A percentile compares a stretch with the other conserved stretches of the same genome.
These are phyloP conservation scores for Fraxinus sp. DNA, from an alignment of 305 asterid genomes.

Conservation along the genomic window DNA sequence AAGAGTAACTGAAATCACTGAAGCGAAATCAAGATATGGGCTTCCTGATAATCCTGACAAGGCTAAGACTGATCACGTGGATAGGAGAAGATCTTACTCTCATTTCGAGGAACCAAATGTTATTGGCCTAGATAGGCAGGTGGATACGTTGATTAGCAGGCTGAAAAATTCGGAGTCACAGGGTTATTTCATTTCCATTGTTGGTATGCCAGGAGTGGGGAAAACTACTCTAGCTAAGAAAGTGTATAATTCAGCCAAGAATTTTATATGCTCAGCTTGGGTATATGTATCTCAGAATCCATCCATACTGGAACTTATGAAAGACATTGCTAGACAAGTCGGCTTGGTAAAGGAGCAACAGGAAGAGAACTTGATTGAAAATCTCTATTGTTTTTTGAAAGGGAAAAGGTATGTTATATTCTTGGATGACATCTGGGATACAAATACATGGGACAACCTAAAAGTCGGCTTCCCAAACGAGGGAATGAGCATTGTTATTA, in stretches of 20 bases:
- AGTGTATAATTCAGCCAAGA: not conserved
- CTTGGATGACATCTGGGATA: slow-evolving; percentile 7
- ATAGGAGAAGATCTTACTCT: not conserved
- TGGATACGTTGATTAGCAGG: not conserved
- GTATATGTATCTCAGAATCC: not conserved
- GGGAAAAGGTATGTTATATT: not conserved
- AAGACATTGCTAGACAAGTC: not conserved
- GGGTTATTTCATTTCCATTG: not conserved
- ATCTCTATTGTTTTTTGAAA: not conserved
- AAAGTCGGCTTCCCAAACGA: not conserved
- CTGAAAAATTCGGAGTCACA: not conserved
- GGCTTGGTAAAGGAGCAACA: not conserved
- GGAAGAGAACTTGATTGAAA: not conserved
- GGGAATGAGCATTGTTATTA: slow-evolving; percentile 4
- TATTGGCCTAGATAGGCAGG: not conserved
- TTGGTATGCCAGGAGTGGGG: not conserved
- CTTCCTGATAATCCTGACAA: not conserved
- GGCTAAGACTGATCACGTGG: not conserved
- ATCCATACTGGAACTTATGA: not conserved
- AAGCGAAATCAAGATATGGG: not conserved
- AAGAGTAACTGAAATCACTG: not conserved
- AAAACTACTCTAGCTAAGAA: not conserved
- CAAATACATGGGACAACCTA: not conserved
- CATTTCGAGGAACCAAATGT: not conserved
- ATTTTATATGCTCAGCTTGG: not conserved